Evolutionary conservation across 805 yeast species (phyloP), one percentile per base, ranked within the genome.

Genomic region (Yamadazyma takamatsuzukensis): DNA sequence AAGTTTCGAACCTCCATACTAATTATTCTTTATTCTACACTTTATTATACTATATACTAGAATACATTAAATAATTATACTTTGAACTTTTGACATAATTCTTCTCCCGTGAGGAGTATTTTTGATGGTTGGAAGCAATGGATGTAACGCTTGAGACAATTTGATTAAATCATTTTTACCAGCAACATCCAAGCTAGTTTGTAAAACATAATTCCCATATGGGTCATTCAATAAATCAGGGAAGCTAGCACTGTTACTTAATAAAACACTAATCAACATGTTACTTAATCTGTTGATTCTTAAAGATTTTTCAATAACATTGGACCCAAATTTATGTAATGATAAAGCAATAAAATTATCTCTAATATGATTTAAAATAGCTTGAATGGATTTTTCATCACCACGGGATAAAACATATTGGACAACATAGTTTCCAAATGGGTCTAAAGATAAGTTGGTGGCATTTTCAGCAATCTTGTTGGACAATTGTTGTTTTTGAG

Each of bases 51-150:
- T 9, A 21, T 21, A 21, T 8, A 21, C 10, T 24, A n/a, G n/a
- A n/a, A n/a, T n/a, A n/a, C n/a, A n/a, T 18, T 21, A 21, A 9
- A 29, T 6, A 11, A 26, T 6, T 27, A 42, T 40, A 25, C 46
- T 40, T 43, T 66, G 70, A 34, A 65, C 58, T 43, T 86, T 87
- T 18, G 85, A 77, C 64, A 84, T 74, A 39, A 90, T 88, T 51
- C 97, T 76, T 54, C 96, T 74, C n/a, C 97, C 97, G 56, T 90
- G 96, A 3, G 97, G 97, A 12, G 97, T 89, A 48, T 82, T 83
- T 54, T 83, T 76, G 38, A 90, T 83, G 29, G 80, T 81, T 15
- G 83, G 78, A 47, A 90, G 68, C 37, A 83, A 73, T 9, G 96
- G 95, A 43, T 76, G 77, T 45, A 88, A 71, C 15, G 74, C 59